These are phyloP conservation scores for Mycosphaerella sp. DNA, from an alignment of 2,329 filamentous ascomycete genomes.

Conservation along the genomic window DNA sequence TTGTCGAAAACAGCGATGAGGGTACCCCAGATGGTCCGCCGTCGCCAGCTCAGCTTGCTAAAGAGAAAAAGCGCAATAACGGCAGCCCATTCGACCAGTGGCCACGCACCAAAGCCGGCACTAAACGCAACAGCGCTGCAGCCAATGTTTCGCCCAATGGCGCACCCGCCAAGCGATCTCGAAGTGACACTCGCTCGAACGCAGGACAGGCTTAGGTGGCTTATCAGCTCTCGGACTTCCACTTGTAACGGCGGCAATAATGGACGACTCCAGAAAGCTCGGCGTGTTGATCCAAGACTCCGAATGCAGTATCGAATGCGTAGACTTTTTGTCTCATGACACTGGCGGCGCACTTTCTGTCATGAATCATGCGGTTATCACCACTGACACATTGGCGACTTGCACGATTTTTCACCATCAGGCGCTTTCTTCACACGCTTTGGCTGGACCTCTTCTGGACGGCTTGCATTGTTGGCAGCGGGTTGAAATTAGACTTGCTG, in stretches of 20 bases:
- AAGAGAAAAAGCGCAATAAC: conserved; percentile 23
- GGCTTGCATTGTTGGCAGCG: neutral
- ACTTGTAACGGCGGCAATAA: neutral
- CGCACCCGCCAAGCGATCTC: conserved; percentile 10
- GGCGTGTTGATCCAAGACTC: neutral
- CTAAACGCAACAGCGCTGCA: conserved; percentile 17
- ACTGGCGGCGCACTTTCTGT: neutral
- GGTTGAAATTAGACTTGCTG: neutral
- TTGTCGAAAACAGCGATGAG: conserved; percentile 43
- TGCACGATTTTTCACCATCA: conserved; percentile 6
- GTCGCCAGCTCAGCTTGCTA: conserved; percentile 3
- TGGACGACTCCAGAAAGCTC: neutral
- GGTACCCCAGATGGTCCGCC: conserved; percentile 1
- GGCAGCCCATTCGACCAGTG: conserved; percentile 62
- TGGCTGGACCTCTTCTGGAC: neutral
- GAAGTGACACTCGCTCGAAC: conserved; percentile 10
- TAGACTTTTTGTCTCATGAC: neutral
- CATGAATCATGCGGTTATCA: neutral
- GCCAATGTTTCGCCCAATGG: neutral
- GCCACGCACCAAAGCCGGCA: conserved; percentile 54
- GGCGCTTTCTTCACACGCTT: neutral
- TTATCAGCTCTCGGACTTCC: neutral
- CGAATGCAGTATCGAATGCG: neutral
- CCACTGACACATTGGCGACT: conserved; percentile 9
- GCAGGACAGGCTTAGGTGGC: conserved; percentile 5